Evolutionary conservation across 208 protist species (phyloP).

Genomic region (Acanthamoeba royreba): DNA sequence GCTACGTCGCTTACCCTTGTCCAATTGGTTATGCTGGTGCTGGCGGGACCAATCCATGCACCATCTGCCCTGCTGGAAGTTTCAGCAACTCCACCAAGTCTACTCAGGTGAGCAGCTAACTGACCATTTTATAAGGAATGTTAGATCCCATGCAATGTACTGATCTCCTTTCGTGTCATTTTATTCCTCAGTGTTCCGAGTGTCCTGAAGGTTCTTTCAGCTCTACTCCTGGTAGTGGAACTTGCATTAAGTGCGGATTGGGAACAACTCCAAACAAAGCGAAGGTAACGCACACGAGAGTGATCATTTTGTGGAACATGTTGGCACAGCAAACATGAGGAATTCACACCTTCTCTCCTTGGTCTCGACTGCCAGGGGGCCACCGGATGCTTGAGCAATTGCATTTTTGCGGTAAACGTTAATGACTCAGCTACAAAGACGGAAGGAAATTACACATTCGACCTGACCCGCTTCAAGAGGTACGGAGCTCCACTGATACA

Average conservation of each 20-base stretch:
- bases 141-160: not conserved
- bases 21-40: not conserved
- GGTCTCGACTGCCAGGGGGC: not conserved
- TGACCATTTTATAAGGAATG: not conserved
- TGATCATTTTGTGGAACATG: too few species aligned
- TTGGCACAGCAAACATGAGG: too few species aligned
- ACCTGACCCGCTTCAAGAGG: not conserved
- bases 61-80: not conserved
- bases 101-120: not conserved
- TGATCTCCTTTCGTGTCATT: not conserved
- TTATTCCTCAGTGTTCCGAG: not conserved
- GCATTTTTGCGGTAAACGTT: not conserved
- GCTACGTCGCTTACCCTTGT: not conserved
- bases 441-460: not conserved
- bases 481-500: too few species aligned
- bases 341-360: not conserved
- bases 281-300: too few species aligned
- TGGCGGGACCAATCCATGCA: not conserved
- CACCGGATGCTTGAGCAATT: not conserved
- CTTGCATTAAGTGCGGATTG: not conserved
- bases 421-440: not conserved
- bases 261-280: conserved; percentile 29
- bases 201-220: not conserved
- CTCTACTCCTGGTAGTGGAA: not conserved
- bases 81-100: not conserved